These are phyloP conservation scores for Trichoderma sp. DNA, from an alignment of 2,329 filamentous ascomycete genomes.

Conservation along the genomic window DNA sequence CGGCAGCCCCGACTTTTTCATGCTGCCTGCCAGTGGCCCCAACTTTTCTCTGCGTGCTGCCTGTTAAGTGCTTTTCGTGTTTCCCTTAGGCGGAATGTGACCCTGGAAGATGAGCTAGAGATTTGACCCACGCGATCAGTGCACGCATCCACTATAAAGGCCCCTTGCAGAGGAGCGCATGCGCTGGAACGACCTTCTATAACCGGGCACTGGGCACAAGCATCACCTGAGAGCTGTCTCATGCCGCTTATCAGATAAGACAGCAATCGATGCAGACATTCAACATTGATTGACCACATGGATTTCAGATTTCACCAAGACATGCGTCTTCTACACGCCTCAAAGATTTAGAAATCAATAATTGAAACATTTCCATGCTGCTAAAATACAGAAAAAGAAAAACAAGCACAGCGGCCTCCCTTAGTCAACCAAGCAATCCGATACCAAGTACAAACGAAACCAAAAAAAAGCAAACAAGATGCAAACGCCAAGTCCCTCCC, in stretches of 20 bases:
- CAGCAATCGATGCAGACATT: neutral
- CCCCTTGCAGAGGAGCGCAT: constrained; percentile 2
- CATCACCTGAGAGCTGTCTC: constrained; percentile 5
- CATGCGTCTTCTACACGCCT: neutral
- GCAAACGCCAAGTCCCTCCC: constrained; percentile 12
- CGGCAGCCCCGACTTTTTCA: neutral
- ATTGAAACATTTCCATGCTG: neutral
- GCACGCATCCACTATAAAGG: constrained; percentile 8
- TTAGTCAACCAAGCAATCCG: neutral
- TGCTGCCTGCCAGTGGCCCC: neutral
- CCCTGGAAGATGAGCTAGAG: constrained; percentile 1
- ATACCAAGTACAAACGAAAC: neutral
- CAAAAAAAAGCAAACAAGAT: neutral
- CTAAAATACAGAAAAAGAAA: neutral
- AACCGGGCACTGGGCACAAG: neutral
- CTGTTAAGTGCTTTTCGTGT: neutral
- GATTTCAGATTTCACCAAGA: neutral
- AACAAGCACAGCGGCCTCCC: neutral
- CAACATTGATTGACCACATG: neutral
- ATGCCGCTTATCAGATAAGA: neutral
- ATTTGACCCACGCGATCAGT: constrained; percentile 2
- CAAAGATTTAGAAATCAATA: neutral
- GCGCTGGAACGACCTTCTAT: constrained; percentile 2
- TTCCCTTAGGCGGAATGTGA: constrained; percentile 1
- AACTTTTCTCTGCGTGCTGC: neutral